Base-by-base conservation (phyloP, 345 rosid species). In the Gossypium stocksii region DNA sequence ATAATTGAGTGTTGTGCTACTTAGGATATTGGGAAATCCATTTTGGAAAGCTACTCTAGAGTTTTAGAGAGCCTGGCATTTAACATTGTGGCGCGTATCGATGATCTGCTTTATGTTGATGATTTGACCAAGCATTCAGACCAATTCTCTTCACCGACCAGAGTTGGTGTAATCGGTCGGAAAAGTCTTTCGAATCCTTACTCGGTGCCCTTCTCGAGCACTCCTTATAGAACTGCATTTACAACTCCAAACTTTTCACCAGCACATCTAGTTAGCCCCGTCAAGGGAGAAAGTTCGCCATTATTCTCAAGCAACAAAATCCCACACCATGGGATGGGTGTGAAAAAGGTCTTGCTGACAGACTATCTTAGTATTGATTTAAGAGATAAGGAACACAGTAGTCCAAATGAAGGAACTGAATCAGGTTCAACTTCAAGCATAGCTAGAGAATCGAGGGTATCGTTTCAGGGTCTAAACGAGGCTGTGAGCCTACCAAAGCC, bases 1-100 rank as follows among this genome's bases (percentile, higher is more conserved):
- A 44, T 23, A 34, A 19, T 57, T 19, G 2, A 17, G 41, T 6
- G 45, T 44, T 29, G 9, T 63, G 11, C 34, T 6, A 43, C 52
- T 13, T 65, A 95, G 99, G 99, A 95, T 85, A 90, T 93, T 11
- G 98, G 99, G 34, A 95, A 95, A 83, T 93, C 99, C 68, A 91
- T 95, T 62, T 66, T 93, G 69, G 98, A 95, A 87, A 90, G 97
- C 86, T 95, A 93, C 82, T 91, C 98, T 0, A 82, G 98, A 77
- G 97, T 95, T 52, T 80, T 95, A 74, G 99, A 95, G 82, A 91
- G 99, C 83, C 82, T 95, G 67, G 94, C 99, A 7, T 95, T 88
- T 82, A 95, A 95, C 68, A 89, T 93, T 0, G 87, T 95, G 2
- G 97, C 99, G 29, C 91, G 99, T 8, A 87, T 95, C 10, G 98